Evolutionary conservation across 2,329 filamentous ascomycete species (phyloP), one percentile per base, ranked within the genome.

Genomic region (Dryadomyces quercus-mongolicae): DNA sequence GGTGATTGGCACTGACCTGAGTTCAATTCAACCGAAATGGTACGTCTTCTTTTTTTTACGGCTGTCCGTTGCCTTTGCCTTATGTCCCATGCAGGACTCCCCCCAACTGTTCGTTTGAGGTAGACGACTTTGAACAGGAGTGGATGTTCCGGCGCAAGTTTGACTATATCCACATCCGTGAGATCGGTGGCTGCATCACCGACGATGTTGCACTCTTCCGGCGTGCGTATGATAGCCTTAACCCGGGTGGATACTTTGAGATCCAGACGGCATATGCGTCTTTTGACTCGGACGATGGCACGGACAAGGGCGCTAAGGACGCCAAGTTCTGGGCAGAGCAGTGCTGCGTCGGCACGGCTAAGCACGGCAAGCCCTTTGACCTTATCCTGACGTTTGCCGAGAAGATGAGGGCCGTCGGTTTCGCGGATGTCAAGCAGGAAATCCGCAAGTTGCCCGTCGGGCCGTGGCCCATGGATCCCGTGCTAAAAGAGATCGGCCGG

Each of bases 51-150:
- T 44, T 13, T 31, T 18, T 15, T 16, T 13, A 38, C 16, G 15
- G 20, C 49, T 40, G 15, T 38, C 48, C 9, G 38, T 12, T 42
- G n/a, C 20, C 3, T 1, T n/a, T 13, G 5, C 10, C 43, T 45
- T 12, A 45, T n/a, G n/a, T n/a, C n/a, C 10, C n/a, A 10, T 6
- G 5, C 21, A 53, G 51, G 51, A 49, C 36, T 7, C 85, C 86
- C 0, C 76, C 78, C 16, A 91, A 90, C 58, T 82, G 88, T 13
- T 78, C 81, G 58, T 91, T 90, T 60, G 80, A 82, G 55, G 76
- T 90, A 49, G 84, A 88, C 63, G 85, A 89, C 62, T 52, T 52
- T 21, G 53, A 54, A 20, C 42, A 47, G 22, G 49, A 51, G 1
- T 55, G 54, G 54, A 38, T 38, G 13, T 55, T 36, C 50, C 49